phyloP scores from a whole-genome alignment of 371 early-diverging fungal genomes.

The Smittium mucronatum region DNA sequence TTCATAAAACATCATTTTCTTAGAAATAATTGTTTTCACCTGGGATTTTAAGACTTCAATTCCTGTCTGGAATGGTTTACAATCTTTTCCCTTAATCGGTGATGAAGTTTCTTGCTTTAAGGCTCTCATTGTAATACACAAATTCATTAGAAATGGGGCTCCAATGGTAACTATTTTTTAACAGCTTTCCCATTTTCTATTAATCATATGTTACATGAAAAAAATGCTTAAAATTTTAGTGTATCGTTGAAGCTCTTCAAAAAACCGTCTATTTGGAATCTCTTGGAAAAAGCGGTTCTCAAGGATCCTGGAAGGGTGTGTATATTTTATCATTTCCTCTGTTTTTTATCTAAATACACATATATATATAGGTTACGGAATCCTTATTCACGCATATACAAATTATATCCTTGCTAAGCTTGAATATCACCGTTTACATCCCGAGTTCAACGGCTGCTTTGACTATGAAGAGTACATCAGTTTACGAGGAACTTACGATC shows the following conservation, averaged over 20 bases:
- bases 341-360: background rate
- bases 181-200: background rate
- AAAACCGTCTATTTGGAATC: constrained; percentile 48
- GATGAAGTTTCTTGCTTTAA: constrained; percentile 93
- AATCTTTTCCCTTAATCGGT: constrained; percentile 69
- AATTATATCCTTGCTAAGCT: constrained; percentile 80
- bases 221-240: constrained; percentile 10
- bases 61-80: constrained; percentile 76
- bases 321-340: background rate
- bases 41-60: constrained; percentile 83
- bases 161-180: constrained; percentile 29
- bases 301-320: constrained; percentile 18
- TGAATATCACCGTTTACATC: constrained; percentile 78
- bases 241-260: constrained; percentile 58
- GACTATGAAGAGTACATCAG: constrained; percentile 94
- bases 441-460: constrained; percentile 88
- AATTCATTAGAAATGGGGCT: constrained; percentile 89
- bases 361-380: constrained; percentile 56
- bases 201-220: background rate
- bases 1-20: too few relatives aligned
- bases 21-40: constrained; percentile 69
- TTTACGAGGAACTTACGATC: constrained; percentile 85
- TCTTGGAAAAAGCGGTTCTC: constrained; percentile 39
- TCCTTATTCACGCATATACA: constrained; percentile 80
- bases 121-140: constrained; percentile 87